phyloP scores from a whole-genome alignment of 1,284 basidiomycete genomes.

The Chiua sp. region DNA sequence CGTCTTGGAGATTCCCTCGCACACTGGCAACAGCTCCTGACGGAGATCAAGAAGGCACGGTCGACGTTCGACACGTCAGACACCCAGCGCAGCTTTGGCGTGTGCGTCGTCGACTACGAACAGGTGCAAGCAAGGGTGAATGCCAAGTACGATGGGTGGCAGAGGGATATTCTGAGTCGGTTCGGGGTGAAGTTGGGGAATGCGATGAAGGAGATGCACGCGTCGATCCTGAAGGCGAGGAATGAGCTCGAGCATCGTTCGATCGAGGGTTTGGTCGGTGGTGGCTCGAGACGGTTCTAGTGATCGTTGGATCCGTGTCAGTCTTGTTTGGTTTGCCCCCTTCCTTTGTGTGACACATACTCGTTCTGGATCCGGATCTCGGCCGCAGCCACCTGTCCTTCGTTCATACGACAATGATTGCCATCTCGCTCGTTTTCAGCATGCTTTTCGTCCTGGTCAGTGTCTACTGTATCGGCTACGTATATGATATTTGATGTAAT shows the following conservation, averaged over 20 bases:
- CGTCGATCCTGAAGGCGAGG: conserved; percentile 89
- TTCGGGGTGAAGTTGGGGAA: conserved; percentile 94
- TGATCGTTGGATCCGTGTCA: too few species aligned
- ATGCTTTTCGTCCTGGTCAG: conserved; percentile 3
- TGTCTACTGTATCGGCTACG: conserved; percentile 35
- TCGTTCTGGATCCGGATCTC: conserved; percentile 23
- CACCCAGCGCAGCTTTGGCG: conserved; percentile 90
- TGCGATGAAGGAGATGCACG: conserved; percentile 97
- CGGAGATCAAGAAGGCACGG: conserved; percentile 95
- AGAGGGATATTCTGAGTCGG: conserved; percentile 90
- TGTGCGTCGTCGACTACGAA: conserved; percentile 96
- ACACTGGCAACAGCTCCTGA: conserved; percentile 94
- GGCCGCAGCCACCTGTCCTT: conserved; percentile 6
- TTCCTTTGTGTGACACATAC: conserved; percentile 4
- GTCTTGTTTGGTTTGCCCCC: background rate
- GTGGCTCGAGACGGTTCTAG: conserved; percentile 49
- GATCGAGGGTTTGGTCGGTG: conserved; percentile 61
- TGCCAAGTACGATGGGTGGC: conserved; percentile 98
- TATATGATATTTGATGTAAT: conserved; percentile 37
- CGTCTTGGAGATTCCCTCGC: conserved; percentile 92
- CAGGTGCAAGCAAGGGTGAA: conserved; percentile 98
- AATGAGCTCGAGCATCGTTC: conserved; percentile 92
- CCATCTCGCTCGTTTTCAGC: conserved; percentile 17
- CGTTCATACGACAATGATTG: conserved; percentile 9
- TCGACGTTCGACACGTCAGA: conserved; percentile 98